phyloP scores from a whole-genome alignment of 169 alveolate genomes.

The Plasmodium reichenowi region DNA sequence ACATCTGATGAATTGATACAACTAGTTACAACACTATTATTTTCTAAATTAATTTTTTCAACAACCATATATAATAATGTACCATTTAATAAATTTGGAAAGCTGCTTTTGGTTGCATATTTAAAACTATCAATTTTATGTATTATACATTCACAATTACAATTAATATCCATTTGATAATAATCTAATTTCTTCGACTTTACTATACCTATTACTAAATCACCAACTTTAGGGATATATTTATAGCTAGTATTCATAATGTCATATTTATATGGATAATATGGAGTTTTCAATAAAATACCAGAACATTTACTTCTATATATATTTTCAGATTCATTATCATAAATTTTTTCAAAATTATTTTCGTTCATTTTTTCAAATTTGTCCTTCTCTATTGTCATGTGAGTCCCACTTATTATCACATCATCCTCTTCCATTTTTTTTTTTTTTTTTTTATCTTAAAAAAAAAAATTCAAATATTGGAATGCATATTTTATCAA shows the following conservation, averaged over 20 bases:
- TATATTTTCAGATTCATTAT: constrained; percentile 28
- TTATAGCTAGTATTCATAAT: constrained; percentile 73
- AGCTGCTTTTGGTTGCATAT: constrained; percentile 83
- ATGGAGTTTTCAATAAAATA: constrained; percentile 50
- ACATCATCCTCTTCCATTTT: constrained; percentile 44
- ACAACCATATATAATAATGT: constrained; percentile 80
- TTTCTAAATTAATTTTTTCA: constrained; percentile 67
- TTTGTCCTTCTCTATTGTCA: constrained; percentile 20
- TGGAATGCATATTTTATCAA: too few relatives aligned
- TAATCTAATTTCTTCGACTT: constrained; percentile 80
- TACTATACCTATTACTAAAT: constrained; percentile 84
- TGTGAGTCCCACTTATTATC: constrained; percentile 49
- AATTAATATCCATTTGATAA: constrained; percentile 81
- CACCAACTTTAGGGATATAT: constrained; percentile 85
- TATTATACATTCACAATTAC: constrained; percentile 79
- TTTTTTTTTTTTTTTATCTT: neutral
- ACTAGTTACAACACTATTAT: constrained; percentile 76
- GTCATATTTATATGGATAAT: constrained; percentile 64
- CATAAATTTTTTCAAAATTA: constrained; percentile 41
- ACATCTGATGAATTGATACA: constrained; percentile 80
- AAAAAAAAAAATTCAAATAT: neutral
- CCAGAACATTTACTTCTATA: constrained; percentile 73
- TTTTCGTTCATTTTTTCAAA: constrained; percentile 35
- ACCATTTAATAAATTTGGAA: constrained; percentile 78
- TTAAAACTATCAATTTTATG: constrained; percentile 83